phyloP scores from a whole-genome alignment of 495 filamentous ascomycete genomes.

The Daldinia grandis region DNA sequence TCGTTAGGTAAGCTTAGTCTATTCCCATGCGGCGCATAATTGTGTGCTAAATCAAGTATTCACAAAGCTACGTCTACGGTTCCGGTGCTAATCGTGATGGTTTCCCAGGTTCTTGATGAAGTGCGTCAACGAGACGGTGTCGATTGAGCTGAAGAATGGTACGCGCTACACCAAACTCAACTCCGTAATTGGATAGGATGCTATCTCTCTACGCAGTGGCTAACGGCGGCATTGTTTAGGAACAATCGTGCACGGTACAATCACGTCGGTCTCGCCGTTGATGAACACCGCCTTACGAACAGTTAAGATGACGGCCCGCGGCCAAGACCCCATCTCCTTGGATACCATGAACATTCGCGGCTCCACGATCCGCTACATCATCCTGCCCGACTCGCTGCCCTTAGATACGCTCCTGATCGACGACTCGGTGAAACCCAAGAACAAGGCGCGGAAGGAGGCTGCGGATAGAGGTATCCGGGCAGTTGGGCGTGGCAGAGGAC shows the following conservation, averaged over 20 bases:
- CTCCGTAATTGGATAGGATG: not conserved
- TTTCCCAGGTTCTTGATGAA: conserved; percentile 92
- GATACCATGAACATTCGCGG: conserved; percentile 98
- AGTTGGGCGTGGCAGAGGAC: conserved; percentile 62
- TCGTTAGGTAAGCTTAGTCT: conserved; percentile 81
- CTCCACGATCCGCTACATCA: conserved; percentile 90
- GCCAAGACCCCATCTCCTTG: conserved; percentile 82
- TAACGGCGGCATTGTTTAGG: conserved; percentile 57
- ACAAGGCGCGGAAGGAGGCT: conserved; percentile 94
- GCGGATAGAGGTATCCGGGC: conserved; percentile 71
- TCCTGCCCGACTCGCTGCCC: conserved; percentile 92
- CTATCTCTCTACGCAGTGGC: not conserved
- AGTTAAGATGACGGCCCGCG: conserved; percentile 92
- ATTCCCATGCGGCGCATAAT: conserved; percentile 30
- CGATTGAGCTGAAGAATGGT: conserved; percentile 98
- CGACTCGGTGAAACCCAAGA: conserved; percentile 97
- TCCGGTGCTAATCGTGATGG: conserved; percentile 51
- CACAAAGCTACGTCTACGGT: conserved; percentile 43
- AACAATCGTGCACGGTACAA: conserved; percentile 94
- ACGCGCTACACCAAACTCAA: conserved; percentile 25
- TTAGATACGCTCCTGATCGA: conserved; percentile 95
- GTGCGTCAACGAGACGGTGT: conserved; percentile 96
- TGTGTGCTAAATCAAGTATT: conserved; percentile 46
- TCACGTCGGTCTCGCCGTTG: conserved; percentile 90
- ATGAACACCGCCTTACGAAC: conserved; percentile 96